A percentile compares a stretch with the other conserved stretches of the same genome.
phyloP scores from a whole-genome alignment of 495 filamentous ascomycete species.

The Penicillium salamii region DNA sequence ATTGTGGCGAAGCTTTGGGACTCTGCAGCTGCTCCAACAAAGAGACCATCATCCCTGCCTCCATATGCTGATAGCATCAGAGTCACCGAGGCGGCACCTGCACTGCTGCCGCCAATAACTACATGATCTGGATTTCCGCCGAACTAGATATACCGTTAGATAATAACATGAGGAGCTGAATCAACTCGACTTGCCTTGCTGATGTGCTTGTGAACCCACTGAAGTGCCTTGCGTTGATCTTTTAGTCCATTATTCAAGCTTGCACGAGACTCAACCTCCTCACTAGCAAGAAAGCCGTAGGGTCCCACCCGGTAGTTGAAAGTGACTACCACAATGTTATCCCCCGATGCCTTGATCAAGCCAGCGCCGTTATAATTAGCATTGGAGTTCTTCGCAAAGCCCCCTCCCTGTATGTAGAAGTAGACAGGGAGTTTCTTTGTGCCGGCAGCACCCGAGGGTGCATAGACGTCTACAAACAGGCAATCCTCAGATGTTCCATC shows the following conservation, averaged over 20 bases:
- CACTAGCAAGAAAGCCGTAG: conserved; percentile 68
- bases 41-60: conserved; percentile 52
- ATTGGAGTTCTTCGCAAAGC: conserved; percentile 62
- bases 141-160: conserved; percentile 44
- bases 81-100: conserved; percentile 64
- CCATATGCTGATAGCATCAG: conserved; percentile 65
- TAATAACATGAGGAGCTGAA: neutral
- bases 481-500: conserved; percentile 62
- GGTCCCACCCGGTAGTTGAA: conserved; percentile 79
- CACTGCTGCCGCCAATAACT: conserved; percentile 69
- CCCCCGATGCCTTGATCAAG: conserved; percentile 56
- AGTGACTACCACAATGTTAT: conserved; percentile 65
- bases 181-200: conserved; percentile 34
- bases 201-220: conserved; percentile 70
- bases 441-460: conserved; percentile 50
- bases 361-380: conserved; percentile 63
- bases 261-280: conserved; percentile 50
- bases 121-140: conserved; percentile 71
- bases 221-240: conserved; percentile 64
- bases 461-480: conserved; percentile 71
- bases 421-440: conserved; percentile 59
- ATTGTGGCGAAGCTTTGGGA: conserved; percentile 64
- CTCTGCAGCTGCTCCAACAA: conserved; percentile 62
- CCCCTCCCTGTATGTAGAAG: conserved; percentile 76
- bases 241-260: conserved; percentile 69